A percentile compares a stretch with the other conserved stretches of the same genome.
Evolutionary conservation across 345 rosid genomes (phyloP).

Genomic region (Gynandropsis gynandra): DNA sequence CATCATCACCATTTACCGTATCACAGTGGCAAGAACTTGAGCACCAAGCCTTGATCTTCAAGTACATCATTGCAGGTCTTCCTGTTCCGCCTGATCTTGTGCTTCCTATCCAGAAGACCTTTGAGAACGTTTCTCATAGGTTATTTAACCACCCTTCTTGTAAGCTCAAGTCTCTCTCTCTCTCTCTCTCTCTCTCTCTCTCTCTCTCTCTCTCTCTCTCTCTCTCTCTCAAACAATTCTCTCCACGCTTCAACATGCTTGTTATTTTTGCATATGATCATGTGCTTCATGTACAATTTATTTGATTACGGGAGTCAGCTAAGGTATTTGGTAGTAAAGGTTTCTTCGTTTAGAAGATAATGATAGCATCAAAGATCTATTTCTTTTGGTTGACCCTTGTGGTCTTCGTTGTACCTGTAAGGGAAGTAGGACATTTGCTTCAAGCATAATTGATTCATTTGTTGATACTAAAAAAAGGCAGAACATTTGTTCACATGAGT

Average conservation of each 20-base stretch:
- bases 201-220: constrained; percentile 3
- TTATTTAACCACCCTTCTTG: constrained; percentile 23
- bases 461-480: too few species aligned
- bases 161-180: constrained; percentile 12
- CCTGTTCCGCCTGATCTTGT: constrained; percentile 71
- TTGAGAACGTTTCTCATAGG: constrained; percentile 25
- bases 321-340: neutral
- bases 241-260: neutral
- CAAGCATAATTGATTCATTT: too few species aligned
- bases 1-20: too few species aligned
- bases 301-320: neutral
- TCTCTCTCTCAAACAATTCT: constrained; percentile 11
- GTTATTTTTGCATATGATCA: neutral
- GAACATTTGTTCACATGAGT: too few species aligned
- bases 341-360: too few species aligned
- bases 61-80: constrained; percentile 63
- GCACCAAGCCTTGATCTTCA: constrained; percentile 82
- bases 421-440: too few species aligned
- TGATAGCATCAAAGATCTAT: too few species aligned
- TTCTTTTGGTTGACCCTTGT: too few species aligned
- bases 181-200: constrained; percentile 8
- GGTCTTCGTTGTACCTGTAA: too few species aligned
- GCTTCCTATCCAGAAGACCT: constrained; percentile 45
- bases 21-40: constrained; percentile 86
- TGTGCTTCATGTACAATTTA: neutral